Percentiles rank a stretch among this genome's conserved stretches.
These are phyloP conservation scores for Colletotrichum eremochloae DNA, from an alignment of 2,329 filamentous ascomycete species.

Conservation along the genomic window DNA sequence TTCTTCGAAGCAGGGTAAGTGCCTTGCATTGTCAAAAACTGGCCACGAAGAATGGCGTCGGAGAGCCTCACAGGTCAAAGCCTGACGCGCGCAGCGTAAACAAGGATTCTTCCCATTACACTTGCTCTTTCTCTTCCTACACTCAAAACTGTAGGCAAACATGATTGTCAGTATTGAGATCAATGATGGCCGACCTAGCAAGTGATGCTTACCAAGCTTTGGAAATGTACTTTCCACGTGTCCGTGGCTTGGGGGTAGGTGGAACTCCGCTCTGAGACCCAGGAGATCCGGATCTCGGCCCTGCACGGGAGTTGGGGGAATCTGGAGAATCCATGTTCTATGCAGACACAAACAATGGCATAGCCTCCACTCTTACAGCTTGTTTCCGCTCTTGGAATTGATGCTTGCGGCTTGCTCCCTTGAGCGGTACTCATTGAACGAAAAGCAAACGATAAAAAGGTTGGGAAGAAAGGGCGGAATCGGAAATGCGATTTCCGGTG, in stretches of 20 bases:
- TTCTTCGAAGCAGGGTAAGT: slow-evolving; percentile 31
- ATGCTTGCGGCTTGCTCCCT: neutral
- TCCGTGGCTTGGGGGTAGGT: slow-evolving; percentile 17
- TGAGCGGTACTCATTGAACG: neutral
- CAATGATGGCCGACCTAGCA: neutral
- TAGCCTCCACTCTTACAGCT: neutral
- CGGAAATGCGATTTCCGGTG: neutral
- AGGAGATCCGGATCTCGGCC: slow-evolving; percentile 10
- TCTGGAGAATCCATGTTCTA: slow-evolving; percentile 21
- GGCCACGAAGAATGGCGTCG: neutral
- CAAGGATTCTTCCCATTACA: slow-evolving; percentile 38
- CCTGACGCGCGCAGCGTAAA: slow-evolving; percentile 34
- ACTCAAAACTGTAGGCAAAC: slow-evolving; percentile 21
- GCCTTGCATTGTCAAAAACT: slow-evolving; percentile 12
- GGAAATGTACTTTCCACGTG: slow-evolving; percentile 36
- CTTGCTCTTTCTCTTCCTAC: slow-evolving; percentile 39
- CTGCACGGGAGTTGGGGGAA: slow-evolving; percentile 17
- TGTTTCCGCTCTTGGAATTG: neutral
- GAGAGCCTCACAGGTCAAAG: slow-evolving; percentile 24
- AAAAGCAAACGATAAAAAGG: slow-evolving; percentile 14
- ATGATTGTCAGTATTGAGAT: neutral
- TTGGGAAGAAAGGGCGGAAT: neutral
- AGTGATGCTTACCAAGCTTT: slow-evolving; percentile 31
- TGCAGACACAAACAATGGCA: neutral
- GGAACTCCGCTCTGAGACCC: neutral